Evolutionary conservation across 495 filamentous ascomycete species (phyloP), one percentile per base, ranked within the genome.

Genomic region (Aspergillus incahuasiensis): DNA sequence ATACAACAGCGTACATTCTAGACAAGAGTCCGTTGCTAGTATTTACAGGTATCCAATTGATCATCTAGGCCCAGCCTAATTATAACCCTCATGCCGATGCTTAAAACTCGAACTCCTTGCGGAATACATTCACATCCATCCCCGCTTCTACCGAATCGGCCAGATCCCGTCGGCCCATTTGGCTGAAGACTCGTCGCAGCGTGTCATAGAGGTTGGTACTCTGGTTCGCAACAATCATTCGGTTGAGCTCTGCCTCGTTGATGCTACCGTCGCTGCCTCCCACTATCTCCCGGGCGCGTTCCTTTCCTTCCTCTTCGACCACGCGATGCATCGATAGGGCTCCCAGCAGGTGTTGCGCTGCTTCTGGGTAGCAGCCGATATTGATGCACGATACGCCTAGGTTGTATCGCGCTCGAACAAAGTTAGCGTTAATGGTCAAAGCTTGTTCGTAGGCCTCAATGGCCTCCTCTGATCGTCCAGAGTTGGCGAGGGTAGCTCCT

Each of bases 201-300:
- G 94, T 97, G 69, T 98, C 94, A 64, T 94, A 91, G 49, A 97
- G 73, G 68, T 96, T 98, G 35, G 92, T 96, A 76, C 91, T 96
- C 66, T 95, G 84, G 71, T 98, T 98, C 76, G 96, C 91, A 52
- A 79, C 77, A 41, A 91, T 83, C 86, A 96, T 87, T 45, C 86
- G 77, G 60, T 94, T 86, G 41, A 96, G 74, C 57, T 88, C 82
- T 13, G 76, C 80, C 52, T 96, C 89, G 41, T 73, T 72, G 18
- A 86, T 70, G n/a, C 73, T 69, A 34, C 68, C 67, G 6, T 79
- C 80, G 18, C 76, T 83, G 9, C 83, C 83, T 7, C 83, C 83
- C 5, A 94, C 79, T n/a, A 96, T 84, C 67, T 96, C 87, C 20
- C 85, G 73, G 13, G 90, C 92, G 59, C 88, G 85, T 64, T 95